Evolutionary conservation across 208 protist species (phyloP).

Genomic region (Acanthamoeba rhysodes): DNA sequence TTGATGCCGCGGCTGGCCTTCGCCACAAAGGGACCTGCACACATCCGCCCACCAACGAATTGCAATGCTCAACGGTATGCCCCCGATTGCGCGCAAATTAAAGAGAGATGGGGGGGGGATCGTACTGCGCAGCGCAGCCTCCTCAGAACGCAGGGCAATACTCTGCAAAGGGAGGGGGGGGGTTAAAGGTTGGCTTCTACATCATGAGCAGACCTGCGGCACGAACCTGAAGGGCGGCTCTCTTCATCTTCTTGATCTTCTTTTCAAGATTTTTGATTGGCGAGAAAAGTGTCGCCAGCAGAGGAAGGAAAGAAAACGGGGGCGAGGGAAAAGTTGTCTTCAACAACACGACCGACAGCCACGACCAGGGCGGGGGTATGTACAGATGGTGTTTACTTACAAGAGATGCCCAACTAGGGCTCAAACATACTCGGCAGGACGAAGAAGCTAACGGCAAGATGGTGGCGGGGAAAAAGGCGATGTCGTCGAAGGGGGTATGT

Average conservation of each 20-base stretch:
- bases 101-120: not conserved
- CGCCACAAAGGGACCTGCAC: not conserved
- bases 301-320: not conserved
- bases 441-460: too few relatives aligned
- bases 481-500: too few relatives aligned
- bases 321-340: too few relatives aligned
- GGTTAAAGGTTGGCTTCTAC: too few relatives aligned
- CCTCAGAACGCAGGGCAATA: not conserved
- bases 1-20: slow-evolving; percentile 10
- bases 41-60: not conserved
- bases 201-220: not conserved
- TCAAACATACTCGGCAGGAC: too few relatives aligned
- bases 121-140: not conserved
- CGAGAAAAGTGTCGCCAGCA: too few relatives aligned
- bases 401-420: too few relatives aligned
- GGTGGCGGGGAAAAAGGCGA: too few relatives aligned
- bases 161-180: not conserved
- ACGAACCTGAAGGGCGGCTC: not conserved
- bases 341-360: too few relatives aligned
- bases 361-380: too few relatives aligned
- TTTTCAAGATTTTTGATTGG: too few relatives aligned
- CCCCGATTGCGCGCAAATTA: not conserved
- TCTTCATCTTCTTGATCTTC: not conserved
- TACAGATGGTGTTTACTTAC: too few relatives aligned
- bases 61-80: not conserved